Conservation (phyloP, 1,284 basidiomycete genomes). For the Thecaphora thlaspeos region DNA sequence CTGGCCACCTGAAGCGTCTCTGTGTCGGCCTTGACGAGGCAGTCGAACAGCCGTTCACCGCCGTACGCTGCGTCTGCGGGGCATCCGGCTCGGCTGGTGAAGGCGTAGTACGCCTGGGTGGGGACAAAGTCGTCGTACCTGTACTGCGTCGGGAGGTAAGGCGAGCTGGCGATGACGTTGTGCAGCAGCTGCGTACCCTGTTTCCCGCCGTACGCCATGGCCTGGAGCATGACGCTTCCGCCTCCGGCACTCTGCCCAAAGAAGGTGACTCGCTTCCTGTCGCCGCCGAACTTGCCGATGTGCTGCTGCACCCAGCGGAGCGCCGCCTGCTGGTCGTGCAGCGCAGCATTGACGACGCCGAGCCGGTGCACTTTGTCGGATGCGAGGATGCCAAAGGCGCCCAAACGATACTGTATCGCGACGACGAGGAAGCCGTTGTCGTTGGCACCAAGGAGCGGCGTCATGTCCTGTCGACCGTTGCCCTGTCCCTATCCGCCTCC, state of each 20-base stretch:
- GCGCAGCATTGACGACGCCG: slow-evolving; percentile 26
- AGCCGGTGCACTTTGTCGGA: slow-evolving; percentile 16
- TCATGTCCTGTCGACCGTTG: slow-evolving; percentile 23
- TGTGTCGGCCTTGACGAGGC: slow-evolving; percentile 11
- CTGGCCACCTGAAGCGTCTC: slow-evolving; percentile 13
- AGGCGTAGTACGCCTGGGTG: slow-evolving; percentile 19
- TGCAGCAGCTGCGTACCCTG: slow-evolving; percentile 20
- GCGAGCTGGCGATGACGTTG: slow-evolving; percentile 17
- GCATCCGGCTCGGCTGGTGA: slow-evolving; percentile 14
- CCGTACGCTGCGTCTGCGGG: slow-evolving; percentile 12
- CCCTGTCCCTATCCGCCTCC: slow-evolving; percentile 26
- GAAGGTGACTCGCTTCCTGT: slow-evolving; percentile 30
- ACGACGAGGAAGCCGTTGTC: slow-evolving; percentile 54
- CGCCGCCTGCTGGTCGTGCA: slow-evolving; percentile 34
- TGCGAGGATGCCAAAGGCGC: slow-evolving; percentile 40
- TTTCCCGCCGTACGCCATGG: slow-evolving; percentile 12
- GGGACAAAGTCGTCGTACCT: slow-evolving; percentile 18
- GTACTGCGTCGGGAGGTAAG: slow-evolving; percentile 19
- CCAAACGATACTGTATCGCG: slow-evolving; percentile 64
- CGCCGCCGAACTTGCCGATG: slow-evolving; percentile 39
- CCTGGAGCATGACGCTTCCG: slow-evolving; percentile 24
- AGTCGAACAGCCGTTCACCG: slow-evolving; percentile 11
- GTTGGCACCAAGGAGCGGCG: slow-evolving; percentile 26
- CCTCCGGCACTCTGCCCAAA: slow-evolving; percentile 34
- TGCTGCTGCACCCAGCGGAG: slow-evolving; percentile 34